phyloP scores from a whole-genome alignment of 768 basidiomycete species.

The Serendipita sp. region DNA sequence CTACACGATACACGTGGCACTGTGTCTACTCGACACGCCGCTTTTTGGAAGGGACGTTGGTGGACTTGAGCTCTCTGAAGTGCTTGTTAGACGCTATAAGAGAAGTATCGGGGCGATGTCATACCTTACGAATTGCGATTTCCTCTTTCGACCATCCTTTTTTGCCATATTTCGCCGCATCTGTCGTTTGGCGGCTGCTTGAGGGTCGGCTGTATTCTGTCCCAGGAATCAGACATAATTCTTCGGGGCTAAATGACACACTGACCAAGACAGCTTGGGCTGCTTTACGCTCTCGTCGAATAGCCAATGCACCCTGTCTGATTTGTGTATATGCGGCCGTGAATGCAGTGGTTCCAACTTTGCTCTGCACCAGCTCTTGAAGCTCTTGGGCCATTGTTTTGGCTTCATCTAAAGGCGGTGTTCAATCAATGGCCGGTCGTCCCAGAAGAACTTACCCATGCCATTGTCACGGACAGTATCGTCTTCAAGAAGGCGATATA shows the following conservation, averaged over 20 bases:
- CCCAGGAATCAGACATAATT: conserved; percentile 8
- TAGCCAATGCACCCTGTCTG: conserved; percentile 47
- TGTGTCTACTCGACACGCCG: not conserved
- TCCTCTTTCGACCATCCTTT: conserved; percentile 76
- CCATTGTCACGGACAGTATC: conserved; percentile 62
- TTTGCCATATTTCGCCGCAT: conserved; percentile 54
- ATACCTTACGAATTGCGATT: conserved; percentile 21
- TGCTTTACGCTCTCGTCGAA: conserved; percentile 57
- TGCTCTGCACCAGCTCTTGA: conserved; percentile 70
- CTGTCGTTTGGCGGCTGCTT: conserved; percentile 61
- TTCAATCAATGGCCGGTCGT: not conserved
- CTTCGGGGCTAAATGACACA: not conserved
- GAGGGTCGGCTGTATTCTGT: conserved; percentile 57
- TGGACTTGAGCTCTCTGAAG: not conserved
- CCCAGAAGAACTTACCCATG: conserved; percentile 41
- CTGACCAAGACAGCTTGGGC: conserved; percentile 36
- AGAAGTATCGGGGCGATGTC: not conserved
- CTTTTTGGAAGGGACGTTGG: not conserved
- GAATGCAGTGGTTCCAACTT: conserved; percentile 80
- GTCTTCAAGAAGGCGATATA: conserved; percentile 79
- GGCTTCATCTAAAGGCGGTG: conserved; percentile 46
- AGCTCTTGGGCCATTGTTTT: conserved; percentile 68
- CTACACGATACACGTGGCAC: not conserved
- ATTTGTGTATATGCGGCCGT: conserved; percentile 64
- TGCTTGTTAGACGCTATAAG: not conserved